A percentile compares a stretch with the other conserved stretches of the same genome.
Evolutionary conservation across 306 rosid species (phyloP).

Genomic region (Rosa lucieae): DNA sequence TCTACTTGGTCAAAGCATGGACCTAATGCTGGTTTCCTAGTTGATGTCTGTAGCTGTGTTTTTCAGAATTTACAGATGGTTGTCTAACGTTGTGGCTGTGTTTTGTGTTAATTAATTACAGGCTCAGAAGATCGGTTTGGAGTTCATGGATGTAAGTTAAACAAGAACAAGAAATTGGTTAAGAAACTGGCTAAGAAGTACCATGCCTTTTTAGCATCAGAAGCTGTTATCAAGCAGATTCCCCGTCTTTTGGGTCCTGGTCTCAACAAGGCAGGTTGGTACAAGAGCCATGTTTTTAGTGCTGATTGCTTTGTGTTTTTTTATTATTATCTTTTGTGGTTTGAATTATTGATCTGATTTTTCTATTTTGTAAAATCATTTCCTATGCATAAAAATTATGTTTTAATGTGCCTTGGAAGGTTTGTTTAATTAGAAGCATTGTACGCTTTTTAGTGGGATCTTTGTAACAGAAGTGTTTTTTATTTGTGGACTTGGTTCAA

Average conservation of each 20-base stretch:
- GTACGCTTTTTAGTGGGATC: background rate
- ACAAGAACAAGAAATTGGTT: conserved; percentile 77
- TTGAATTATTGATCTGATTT: background rate
- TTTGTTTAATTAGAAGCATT: background rate
- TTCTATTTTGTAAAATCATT: background rate
- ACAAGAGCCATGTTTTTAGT: background rate
- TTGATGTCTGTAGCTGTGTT: background rate
- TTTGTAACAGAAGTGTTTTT: background rate
- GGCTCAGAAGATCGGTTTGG: conserved; percentile 81
- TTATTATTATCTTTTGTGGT: too few relatives aligned
- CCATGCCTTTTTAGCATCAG: conserved; percentile 89
- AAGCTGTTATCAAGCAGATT: conserved; percentile 83
- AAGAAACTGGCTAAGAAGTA: conserved; percentile 78
- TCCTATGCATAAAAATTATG: background rate
- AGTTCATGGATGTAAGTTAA: conserved; percentile 85
- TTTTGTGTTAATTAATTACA: conserved; percentile 16
- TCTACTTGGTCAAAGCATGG: background rate
- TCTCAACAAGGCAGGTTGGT: conserved; percentile 90
- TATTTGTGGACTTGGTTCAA: background rate
- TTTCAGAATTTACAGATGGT: background rate
- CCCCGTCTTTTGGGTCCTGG: conserved; percentile 92
- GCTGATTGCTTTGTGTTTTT: background rate
- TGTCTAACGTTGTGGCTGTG: background rate
- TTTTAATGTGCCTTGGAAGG: background rate
- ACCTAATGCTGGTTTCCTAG: background rate